Percentiles rank a stretch among this genome's conserved stretches.
These are phyloP conservation scores for Lichtheimia ramosa DNA, from an alignment of 371 early-diverging fungal species.

Conservation along the genomic window DNA sequence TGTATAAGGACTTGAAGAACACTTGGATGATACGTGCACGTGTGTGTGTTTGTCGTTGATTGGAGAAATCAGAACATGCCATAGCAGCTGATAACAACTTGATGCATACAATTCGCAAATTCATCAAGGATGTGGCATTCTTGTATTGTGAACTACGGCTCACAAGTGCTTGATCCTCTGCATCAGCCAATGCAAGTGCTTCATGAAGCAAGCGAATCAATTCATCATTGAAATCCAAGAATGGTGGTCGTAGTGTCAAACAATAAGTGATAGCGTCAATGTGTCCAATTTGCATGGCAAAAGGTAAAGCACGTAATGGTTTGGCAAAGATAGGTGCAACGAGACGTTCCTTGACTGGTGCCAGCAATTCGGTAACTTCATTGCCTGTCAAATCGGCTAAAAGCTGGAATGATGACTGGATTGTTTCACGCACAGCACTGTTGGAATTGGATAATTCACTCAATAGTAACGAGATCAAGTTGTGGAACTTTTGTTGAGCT, in stretches of 20 bases:
- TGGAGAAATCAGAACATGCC: constrained; percentile 80
- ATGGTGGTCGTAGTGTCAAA: constrained; percentile 85
- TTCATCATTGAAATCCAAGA: constrained; percentile 92
- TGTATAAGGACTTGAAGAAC: constrained; percentile 96
- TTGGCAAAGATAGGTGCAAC: constrained; percentile 96
- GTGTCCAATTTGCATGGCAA: constrained; percentile 96
- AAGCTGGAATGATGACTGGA: constrained; percentile 80
- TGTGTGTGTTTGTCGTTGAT: constrained; percentile 70
- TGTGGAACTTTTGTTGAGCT: constrained; percentile 61
- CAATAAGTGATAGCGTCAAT: constrained; percentile 98
- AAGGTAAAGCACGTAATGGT: constrained; percentile 93
- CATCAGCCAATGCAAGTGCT: constrained; percentile 93
- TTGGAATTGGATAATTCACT: constrained; percentile 94
- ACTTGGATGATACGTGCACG: constrained; percentile 92
- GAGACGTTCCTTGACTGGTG: constrained; percentile 83
- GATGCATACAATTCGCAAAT: constrained; percentile 93
- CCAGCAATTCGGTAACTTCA: constrained; percentile 83
- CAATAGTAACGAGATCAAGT: constrained; percentile 80
- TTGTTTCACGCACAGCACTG: constrained; percentile 84
- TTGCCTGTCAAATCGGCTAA: constrained; percentile 78
- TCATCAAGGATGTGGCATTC: constrained; percentile 78
- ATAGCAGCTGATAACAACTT: constrained; percentile 93
- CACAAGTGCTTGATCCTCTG: constrained; percentile 95
- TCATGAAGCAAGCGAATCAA: constrained; percentile 89
- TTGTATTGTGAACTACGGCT: constrained; percentile 84